Evolutionary conservation across 2,329 filamentous ascomycete genomes (phyloP).

Genomic region (Dactylellina drechsleri): DNA sequence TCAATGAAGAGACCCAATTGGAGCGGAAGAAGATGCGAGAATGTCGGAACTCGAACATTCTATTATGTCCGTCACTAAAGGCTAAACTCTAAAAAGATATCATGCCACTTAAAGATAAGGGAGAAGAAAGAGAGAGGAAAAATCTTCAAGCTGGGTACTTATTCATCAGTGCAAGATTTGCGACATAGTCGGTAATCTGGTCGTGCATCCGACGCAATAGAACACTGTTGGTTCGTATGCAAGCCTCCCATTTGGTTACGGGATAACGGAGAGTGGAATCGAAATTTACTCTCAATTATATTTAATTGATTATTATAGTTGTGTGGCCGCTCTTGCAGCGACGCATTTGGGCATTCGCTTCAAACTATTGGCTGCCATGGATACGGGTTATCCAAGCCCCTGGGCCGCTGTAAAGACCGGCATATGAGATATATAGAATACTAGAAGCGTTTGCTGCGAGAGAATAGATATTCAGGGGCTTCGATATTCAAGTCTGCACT

Average conservation of each 20-base stretch:
- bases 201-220: constrained; percentile 40
- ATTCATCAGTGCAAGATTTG: constrained; percentile 32
- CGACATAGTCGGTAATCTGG: constrained; percentile 51
- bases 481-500: background rate
- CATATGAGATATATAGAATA: constrained; percentile 14
- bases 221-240: constrained; percentile 32
- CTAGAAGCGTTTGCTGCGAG: constrained; percentile 15
- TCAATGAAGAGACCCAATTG: constrained; percentile 39
- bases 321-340: constrained; percentile 39
- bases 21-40: constrained; percentile 34
- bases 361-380: constrained; percentile 42
- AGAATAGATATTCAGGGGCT: constrained; percentile 37
- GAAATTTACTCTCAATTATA: constrained; percentile 28
- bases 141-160: constrained; percentile 10
- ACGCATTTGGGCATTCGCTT: constrained; percentile 23
- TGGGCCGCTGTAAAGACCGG: constrained; percentile 42
- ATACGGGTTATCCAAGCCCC: constrained; percentile 42
- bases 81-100: constrained; percentile 12
- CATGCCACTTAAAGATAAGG: constrained; percentile 25
- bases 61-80: constrained; percentile 33
- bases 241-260: constrained; percentile 39
- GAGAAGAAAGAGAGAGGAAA: background rate
- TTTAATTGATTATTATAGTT: constrained; percentile 20
- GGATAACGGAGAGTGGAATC: constrained; percentile 23
- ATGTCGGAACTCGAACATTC: constrained; percentile 45